phyloP scores from a whole-genome alignment of 495 filamentous ascomycete genomes.

The Aspergillus saccharolyticus region DNA sequence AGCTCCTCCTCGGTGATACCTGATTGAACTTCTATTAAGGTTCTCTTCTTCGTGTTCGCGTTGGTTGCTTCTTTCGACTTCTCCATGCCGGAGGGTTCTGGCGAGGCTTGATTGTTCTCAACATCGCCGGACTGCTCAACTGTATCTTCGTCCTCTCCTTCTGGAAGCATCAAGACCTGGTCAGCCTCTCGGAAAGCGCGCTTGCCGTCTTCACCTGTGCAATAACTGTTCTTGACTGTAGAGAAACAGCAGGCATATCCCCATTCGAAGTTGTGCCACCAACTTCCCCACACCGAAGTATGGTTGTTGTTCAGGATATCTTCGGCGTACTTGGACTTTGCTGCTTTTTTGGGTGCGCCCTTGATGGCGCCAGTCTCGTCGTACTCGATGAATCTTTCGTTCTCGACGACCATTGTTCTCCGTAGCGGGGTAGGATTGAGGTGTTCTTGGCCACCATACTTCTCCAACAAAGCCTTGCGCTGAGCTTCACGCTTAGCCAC shows the following conservation, averaged over 20 bases:
- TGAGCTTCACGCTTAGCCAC: slow-evolving; percentile 63
- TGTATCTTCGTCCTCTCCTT: slow-evolving; percentile 20
- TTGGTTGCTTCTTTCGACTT: slow-evolving; percentile 22
- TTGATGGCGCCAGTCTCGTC: slow-evolving; percentile 86
- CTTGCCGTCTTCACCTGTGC: slow-evolving; percentile 84
- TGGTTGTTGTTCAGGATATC: slow-evolving; percentile 89
- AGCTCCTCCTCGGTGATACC: slow-evolving; percentile 77
- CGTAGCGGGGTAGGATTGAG: slow-evolving; percentile 57
- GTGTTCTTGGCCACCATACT: slow-evolving; percentile 75
- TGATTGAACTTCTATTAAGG: slow-evolving; percentile 63
- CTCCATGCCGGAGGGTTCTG: slow-evolving; percentile 26
- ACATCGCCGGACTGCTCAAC: slow-evolving; percentile 19
- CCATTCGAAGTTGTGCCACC: slow-evolving; percentile 95
- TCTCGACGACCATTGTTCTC: slow-evolving; percentile 65
- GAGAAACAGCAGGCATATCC: slow-evolving; percentile 97
- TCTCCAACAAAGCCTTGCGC: slow-evolving; percentile 68
- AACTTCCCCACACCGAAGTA: slow-evolving; percentile 89
- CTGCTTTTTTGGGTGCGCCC: slow-evolving; percentile 67
- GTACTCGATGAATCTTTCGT: slow-evolving; percentile 91
- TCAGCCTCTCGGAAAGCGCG: slow-evolving; percentile 64
- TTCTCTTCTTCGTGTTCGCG: slow-evolving; percentile 58
- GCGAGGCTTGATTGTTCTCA: slow-evolving; percentile 21
- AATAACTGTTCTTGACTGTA: slow-evolving; percentile 91
- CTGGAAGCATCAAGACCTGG: slow-evolving; percentile 45
- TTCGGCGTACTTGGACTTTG: slow-evolving; percentile 86